Evolutionary conservation across 164 flowering plant species (phyloP).

Genomic region (Magnolia changhungtana): DNA sequence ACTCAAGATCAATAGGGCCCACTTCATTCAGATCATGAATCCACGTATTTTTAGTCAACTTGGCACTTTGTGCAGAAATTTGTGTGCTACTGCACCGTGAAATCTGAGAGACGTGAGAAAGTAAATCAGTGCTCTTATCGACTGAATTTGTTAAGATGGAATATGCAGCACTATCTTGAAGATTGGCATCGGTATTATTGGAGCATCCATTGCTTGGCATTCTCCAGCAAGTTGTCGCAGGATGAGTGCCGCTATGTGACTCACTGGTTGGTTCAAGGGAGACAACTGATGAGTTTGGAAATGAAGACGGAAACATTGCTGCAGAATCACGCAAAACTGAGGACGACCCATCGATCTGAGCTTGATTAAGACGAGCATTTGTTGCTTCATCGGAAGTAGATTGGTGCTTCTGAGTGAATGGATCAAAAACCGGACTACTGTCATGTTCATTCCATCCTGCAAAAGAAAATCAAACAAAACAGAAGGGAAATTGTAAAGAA

Average conservation of each 20-base stretch:
- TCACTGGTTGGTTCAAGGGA: constrained; percentile 7
- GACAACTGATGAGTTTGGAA: constrained; percentile 19
- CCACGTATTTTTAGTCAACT: not conserved
- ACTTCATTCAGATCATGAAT: not conserved
- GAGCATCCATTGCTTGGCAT: constrained; percentile 5
- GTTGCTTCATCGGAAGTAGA: constrained; percentile 1
- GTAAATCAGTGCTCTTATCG: not conserved
- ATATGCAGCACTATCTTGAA: constrained; percentile 11
- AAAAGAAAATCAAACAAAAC: constrained; percentile 7
- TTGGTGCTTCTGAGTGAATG: constrained; percentile 12
- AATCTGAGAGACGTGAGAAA: not conserved
- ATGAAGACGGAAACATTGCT: constrained; percentile 18
- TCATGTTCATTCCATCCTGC: constrained; percentile 25
- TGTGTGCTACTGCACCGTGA: not conserved
- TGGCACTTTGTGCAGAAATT: not conserved
- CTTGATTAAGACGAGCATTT: constrained; percentile 37
- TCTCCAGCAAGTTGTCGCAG: constrained; percentile 8
- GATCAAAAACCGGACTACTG: not conserved
- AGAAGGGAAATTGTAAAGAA: not conserved
- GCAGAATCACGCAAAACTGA: constrained; percentile 21
- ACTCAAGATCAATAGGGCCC: constrained; percentile 21
- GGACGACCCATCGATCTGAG: constrained; percentile 29
- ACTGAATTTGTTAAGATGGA: constrained; percentile 6
- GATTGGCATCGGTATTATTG: constrained; percentile 5
- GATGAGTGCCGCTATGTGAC: not conserved